Conservation (phyloP, 2,329 filamentous ascomycete genomes). For the Beauveria medogensis region DNA sequence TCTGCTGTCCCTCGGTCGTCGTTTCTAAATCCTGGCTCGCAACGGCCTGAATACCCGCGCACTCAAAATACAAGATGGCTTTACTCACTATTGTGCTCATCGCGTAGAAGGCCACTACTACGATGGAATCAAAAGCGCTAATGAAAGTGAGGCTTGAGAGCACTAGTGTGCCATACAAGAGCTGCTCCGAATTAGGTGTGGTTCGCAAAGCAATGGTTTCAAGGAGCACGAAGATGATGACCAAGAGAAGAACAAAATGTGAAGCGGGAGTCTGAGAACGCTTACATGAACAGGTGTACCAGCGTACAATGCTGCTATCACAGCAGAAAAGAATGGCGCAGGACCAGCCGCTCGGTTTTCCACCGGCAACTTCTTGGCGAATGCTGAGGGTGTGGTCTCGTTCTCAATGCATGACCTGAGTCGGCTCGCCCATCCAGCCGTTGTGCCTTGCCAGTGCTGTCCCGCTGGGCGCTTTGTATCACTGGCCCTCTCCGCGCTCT, state of each 20-base stretch:
- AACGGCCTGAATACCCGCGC: neutral
- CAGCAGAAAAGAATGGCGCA: neutral
- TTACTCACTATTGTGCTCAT: neutral
- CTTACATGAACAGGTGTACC: slow-evolving; percentile 5
- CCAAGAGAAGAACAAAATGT: neutral
- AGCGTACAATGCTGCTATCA: neutral
- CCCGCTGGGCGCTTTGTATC: neutral
- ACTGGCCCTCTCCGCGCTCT: neutral
- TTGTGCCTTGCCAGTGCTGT: neutral
- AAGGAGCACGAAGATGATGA: no score
- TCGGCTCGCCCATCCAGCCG: neutral
- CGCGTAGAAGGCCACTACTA: neutral
- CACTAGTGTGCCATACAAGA: slow-evolving; percentile 1
- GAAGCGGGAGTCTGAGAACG: neutral
- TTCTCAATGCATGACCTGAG: neutral
- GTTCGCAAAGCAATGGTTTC: neutral
- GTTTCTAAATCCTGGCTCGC: neutral
- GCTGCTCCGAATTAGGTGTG: neutral
- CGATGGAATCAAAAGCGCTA: slow-evolving; percentile 6
- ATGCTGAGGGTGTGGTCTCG: neutral
- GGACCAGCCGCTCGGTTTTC: neutral
- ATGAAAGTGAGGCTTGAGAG: slow-evolving; percentile 6
- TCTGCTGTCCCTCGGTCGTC: neutral
- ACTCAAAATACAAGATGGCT: slow-evolving; percentile 2
- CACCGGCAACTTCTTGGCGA: neutral